Evolutionary conservation across 78 protist species (phyloP).

Genomic region (Pelomyxa schiedti): DNA sequence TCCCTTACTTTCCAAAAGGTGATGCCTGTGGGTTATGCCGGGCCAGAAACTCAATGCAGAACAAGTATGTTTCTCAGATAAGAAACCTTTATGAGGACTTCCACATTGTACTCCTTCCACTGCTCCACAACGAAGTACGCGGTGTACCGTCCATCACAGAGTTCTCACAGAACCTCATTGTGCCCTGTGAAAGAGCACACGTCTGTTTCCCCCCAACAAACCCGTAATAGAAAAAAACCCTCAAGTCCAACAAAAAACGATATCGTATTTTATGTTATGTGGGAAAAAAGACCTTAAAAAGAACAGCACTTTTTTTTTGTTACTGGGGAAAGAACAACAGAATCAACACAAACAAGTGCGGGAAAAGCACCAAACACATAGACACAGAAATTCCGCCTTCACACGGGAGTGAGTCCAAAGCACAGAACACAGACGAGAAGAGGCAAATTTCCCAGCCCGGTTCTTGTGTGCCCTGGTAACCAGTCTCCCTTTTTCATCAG

Average conservation of each 20-base stretch:
- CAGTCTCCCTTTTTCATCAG: too few species aligned
- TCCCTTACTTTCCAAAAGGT: background rate
- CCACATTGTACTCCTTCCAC: conserved; percentile 78
- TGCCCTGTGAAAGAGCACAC: background rate
- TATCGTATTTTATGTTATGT: too few species aligned
- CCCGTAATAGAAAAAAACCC: background rate
- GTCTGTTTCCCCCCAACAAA: background rate
- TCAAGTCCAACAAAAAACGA: too few species aligned
- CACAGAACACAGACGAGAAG: too few species aligned
- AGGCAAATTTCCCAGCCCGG: too few species aligned
- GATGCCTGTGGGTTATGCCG: conserved; percentile 40
- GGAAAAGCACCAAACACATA: too few species aligned
- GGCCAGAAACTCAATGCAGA: conserved; percentile 74
- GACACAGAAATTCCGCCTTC: too few species aligned
- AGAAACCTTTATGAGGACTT: conserved; percentile 88
- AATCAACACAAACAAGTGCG: background rate
- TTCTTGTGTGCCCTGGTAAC: too few species aligned
- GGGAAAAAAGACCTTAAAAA: conserved; percentile 12
- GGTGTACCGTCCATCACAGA: conserved; percentile 42
- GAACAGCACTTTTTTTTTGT: conserved; percentile 6
- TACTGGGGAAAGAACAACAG: conserved; percentile 1
- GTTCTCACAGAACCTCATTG: conserved; percentile 11
- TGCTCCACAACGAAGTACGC: conserved; percentile 74
- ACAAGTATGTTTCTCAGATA: conserved; percentile 86
- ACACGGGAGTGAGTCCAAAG: too few species aligned